Percentiles rank a stretch among this genome's conserved stretches.
These are phyloP conservation scores for Amanita thiersii DNA, from an alignment of 768 basidiomycete genomes.

Conservation along the genomic window DNA sequence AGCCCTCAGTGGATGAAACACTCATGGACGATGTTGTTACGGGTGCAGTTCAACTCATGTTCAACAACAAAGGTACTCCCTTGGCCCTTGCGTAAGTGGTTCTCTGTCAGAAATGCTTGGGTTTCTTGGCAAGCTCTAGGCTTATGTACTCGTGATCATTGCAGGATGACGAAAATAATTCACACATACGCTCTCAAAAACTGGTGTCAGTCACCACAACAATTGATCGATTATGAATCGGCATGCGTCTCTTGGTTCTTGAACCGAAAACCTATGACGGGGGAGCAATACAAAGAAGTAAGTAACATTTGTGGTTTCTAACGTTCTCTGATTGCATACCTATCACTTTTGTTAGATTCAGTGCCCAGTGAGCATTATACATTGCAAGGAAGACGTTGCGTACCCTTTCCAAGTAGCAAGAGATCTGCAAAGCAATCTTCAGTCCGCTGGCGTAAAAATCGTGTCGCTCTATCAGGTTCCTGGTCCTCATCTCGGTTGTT, in stretches of 20 bases:
- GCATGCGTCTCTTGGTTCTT: conserved; percentile 13
- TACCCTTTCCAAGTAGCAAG: conserved; percentile 17
- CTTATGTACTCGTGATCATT: background rate
- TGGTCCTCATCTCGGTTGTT: conserved; percentile 20
- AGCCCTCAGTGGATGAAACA: conserved; percentile 12
- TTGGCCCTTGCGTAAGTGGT: background rate
- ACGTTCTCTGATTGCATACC: background rate
- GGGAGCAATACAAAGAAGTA: conserved; percentile 11
- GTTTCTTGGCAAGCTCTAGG: background rate
- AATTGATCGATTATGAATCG: too few species aligned
- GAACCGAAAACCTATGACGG: conserved; percentile 9
- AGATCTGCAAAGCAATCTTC: conserved; percentile 14
- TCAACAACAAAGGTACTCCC: conserved; percentile 9
- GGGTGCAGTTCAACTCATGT: conserved; percentile 15
- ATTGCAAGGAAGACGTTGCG: conserved; percentile 21
- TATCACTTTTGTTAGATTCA: conserved; percentile 12
- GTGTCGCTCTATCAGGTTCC: conserved; percentile 16
- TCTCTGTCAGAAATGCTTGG: background rate
- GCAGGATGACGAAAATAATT: background rate
- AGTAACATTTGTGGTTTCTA: background rate
- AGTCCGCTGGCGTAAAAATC: conserved; percentile 12
- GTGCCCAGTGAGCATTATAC: conserved; percentile 21
- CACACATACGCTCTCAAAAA: too few species aligned
- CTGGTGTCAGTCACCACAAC: too few species aligned
- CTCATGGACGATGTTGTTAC: conserved; percentile 13